These are phyloP conservation scores for Tolypocladium ovalisporum DNA, from an alignment of 2,329 filamentous ascomycete species.

Conservation along the genomic window DNA sequence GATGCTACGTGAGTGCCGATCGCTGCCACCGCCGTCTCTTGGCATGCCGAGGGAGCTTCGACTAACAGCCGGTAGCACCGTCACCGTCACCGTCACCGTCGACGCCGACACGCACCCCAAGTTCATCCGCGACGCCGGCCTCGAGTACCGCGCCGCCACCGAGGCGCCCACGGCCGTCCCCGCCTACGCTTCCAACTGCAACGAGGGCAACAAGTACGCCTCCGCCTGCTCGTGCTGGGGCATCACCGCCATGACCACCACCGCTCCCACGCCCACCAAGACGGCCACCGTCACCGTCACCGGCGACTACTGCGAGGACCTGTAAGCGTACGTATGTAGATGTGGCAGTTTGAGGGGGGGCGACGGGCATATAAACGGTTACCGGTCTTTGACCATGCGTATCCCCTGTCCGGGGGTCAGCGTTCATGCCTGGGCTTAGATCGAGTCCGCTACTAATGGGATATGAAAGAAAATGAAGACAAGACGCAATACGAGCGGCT, in stretches of 20 bases:
- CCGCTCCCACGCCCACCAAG: slow-evolving; percentile 25
- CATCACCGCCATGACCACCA: slow-evolving; percentile 26
- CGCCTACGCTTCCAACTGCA: slow-evolving; percentile 28
- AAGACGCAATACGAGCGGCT: not conserved
- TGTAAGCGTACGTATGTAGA: slow-evolving; percentile 9
- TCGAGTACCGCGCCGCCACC: slow-evolving; percentile 19
- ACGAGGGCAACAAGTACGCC: slow-evolving; percentile 21
- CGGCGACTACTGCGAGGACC: slow-evolving; percentile 28
- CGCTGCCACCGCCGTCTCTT: not conserved
- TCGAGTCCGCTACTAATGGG: slow-evolving; percentile 2
- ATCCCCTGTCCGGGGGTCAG: not conserved
- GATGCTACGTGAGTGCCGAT: slow-evolving; percentile 23
- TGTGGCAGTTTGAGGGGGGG: not conserved
- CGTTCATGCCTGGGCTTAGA: not conserved
- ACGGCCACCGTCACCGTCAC: slow-evolving; percentile 31
- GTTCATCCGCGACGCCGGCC: slow-evolving; percentile 16
- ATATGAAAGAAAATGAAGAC: slow-evolving; percentile 4
- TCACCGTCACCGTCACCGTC: slow-evolving; percentile 27
- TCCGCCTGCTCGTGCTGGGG: slow-evolving; percentile 35
- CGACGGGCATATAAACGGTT: not conserved
- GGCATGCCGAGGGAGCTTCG: not conserved
- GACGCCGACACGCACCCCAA: slow-evolving; percentile 16
- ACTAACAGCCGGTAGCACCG: slow-evolving; percentile 12
- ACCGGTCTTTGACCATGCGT: not conserved
- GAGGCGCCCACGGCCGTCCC: slow-evolving; percentile 22